Evolutionary conservation across 1,284 basidiomycete species (phyloP).

Genomic region (Mycena citricolor): DNA sequence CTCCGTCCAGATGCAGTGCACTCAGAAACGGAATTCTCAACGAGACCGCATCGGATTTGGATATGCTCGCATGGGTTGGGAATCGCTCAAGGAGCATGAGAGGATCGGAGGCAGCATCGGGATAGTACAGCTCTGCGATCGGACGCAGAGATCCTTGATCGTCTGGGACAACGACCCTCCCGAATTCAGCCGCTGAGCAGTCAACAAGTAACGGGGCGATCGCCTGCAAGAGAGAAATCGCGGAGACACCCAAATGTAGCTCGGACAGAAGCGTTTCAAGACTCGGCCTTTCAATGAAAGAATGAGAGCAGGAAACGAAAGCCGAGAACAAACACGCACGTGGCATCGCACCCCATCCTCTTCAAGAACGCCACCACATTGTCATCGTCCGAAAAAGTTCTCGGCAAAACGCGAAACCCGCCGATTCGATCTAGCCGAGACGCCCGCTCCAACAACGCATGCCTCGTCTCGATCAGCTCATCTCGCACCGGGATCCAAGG

Average conservation of each 20-base stretch:
- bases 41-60: constrained; percentile 13
- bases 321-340: constrained; percentile 6
- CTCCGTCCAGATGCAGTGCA: constrained; percentile 17
- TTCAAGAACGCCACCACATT: constrained; percentile 10
- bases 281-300: constrained; percentile 6
- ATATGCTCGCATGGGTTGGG: constrained; percentile 5
- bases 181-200: not conserved
- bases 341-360: constrained; percentile 16
- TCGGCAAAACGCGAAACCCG: constrained; percentile 8
- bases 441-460: constrained; percentile 11
- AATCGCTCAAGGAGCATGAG: constrained; percentile 9
- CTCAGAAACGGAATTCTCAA: constrained; percentile 17
- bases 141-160: constrained; percentile 11
- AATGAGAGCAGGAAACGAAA: not conserved
- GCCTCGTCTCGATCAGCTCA: constrained; percentile 4
- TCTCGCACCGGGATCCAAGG: constrained; percentile 15
- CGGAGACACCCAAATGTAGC: constrained; percentile 2
- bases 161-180: constrained; percentile 10
- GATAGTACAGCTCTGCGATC: constrained; percentile 7
- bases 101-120: constrained; percentile 6
- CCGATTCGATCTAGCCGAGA: constrained; percentile 4
- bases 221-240: constrained; percentile 12
- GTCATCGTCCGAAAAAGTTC: constrained; percentile 4
- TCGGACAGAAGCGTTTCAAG: constrained; percentile 15
- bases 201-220: constrained; percentile 3